Evolutionary conservation across 2,329 filamentous ascomycete genomes (phyloP).

Genomic region (Nannizziopsis barbatae): DNA sequence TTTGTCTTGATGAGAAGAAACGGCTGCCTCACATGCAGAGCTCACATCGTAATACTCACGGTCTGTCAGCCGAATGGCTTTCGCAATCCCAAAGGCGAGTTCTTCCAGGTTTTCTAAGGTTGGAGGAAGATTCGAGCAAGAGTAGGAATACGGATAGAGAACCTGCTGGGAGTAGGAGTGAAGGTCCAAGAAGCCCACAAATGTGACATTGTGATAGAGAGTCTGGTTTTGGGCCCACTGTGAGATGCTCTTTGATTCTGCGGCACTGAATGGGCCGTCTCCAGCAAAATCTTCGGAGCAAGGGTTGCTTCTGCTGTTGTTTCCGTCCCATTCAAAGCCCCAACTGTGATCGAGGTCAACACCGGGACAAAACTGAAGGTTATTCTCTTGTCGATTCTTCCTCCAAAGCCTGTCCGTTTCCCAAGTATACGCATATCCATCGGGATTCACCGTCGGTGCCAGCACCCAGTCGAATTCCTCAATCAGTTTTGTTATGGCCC

Average conservation of each 20-base stretch:
- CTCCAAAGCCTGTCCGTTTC: conserved; percentile 84
- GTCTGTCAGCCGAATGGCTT: conserved; percentile 71
- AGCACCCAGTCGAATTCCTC: conserved; percentile 80
- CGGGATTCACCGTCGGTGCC: conserved; percentile 79
- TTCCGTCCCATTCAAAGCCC: conserved; percentile 70
- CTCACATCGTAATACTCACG: conserved; percentile 66
- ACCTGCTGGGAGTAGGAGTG: conserved; percentile 95
- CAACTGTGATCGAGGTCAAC: conserved; percentile 84
- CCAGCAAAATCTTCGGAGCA: conserved; percentile 89
- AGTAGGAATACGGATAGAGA: conserved; percentile 82
- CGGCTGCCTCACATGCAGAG: conserved; percentile 71
- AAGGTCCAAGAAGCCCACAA: conserved; percentile 78
- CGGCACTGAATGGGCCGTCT: conserved; percentile 66
- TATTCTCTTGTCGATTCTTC: conserved; percentile 80
- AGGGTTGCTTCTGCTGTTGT: conserved; percentile 57
- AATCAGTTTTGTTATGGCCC: conserved; percentile 62
- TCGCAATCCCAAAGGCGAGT: conserved; percentile 73
- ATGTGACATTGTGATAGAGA: conserved; percentile 55
- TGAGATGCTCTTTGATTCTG: conserved; percentile 64
- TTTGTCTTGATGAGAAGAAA: conserved; percentile 27
- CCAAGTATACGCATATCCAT: conserved; percentile 93
- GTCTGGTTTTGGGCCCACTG: conserved; percentile 77
- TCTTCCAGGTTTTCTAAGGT: conserved; percentile 88
- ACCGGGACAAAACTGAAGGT: conserved; percentile 70
- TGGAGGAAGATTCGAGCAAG: conserved; percentile 65